Conservation (phyloP, 176 grass and related monocot species). For the Dendrocalamus sinicus region DNA sequence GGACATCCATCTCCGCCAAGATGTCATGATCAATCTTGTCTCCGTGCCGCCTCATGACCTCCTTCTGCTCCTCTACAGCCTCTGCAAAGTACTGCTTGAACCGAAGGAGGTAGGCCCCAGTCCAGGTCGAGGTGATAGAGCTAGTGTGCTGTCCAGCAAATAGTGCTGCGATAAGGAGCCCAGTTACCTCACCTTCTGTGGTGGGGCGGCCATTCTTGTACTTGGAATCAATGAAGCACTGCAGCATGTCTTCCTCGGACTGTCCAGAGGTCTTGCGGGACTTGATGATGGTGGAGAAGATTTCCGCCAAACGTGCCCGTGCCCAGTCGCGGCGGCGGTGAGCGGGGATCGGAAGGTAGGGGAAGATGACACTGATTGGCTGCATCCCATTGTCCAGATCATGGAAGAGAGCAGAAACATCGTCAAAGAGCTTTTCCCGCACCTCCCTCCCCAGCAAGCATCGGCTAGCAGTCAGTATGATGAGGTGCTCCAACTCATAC, state of each 20-base stretch:
- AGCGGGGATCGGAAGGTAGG: conserved; percentile 85
- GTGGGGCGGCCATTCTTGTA: conserved; percentile 89
- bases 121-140: conserved; percentile 98
- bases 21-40: conserved; percentile 89
- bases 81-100: conserved; percentile 68
- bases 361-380: conserved; percentile 91
- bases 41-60: conserved; percentile 74
- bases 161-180: conserved; percentile 86
- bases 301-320: conserved; percentile 74
- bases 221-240: conserved; percentile 97
- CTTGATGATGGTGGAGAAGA: conserved; percentile 87
- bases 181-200: conserved; percentile 80
- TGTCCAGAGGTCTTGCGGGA: conserved; percentile 82
- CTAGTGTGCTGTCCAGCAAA: conserved; percentile 98
- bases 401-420: conserved; percentile 96
- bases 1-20: conserved; percentile 92
- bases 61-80: conserved; percentile 91
- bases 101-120: conserved; percentile 79
- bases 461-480: conserved; percentile 94
- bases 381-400: conserved; percentile 95
- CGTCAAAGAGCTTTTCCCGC: conserved; percentile 93
- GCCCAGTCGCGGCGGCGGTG: conserved; percentile 77
- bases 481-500: conserved; percentile 95
- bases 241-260: conserved; percentile 91
- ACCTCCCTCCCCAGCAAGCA: conserved; percentile 94